Conservation (phyloP, 305 asterid genomes). For the Fraxinus xanthoxyloides region DNA sequence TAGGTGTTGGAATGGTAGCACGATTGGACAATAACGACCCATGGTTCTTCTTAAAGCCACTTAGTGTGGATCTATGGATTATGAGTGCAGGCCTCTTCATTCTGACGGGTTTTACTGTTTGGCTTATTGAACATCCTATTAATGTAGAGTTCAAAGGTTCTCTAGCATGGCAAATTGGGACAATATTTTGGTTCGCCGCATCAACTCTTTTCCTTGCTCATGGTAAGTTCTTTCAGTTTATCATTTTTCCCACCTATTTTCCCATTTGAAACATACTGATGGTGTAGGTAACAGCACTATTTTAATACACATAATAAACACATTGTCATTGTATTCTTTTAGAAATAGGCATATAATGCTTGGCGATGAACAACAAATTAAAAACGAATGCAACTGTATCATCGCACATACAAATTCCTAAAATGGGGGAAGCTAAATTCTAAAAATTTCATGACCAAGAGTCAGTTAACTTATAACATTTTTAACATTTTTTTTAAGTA, state of each 20-base stretch:
- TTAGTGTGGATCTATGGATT: slow-evolving; percentile 36
- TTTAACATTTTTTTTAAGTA: not conserved
- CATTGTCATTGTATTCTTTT: not conserved
- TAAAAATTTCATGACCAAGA: not conserved
- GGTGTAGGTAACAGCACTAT: not conserved
- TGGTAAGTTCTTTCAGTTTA: slow-evolving; percentile 26
- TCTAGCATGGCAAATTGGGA: slow-evolving; percentile 29
- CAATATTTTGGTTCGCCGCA: slow-evolving; percentile 34
- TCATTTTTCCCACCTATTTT: not conserved
- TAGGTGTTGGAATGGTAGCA: slow-evolving; percentile 34
- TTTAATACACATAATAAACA: not conserved
- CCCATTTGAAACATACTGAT: not conserved
- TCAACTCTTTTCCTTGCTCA: slow-evolving; percentile 51
- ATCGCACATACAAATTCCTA: not conserved
- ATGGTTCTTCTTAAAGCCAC: slow-evolving; percentile 49
- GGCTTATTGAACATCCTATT: slow-evolving; percentile 40
- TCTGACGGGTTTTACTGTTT: slow-evolving; percentile 31
- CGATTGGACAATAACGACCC: slow-evolving; percentile 23
- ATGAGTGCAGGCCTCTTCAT: slow-evolving; percentile 25
- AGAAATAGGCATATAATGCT: not conserved
- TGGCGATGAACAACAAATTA: not conserved
- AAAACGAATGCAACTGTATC: not conserved
- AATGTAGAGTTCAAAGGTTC: slow-evolving; percentile 39
- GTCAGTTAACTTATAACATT: not conserved
- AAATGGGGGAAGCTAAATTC: not conserved